Base-by-base conservation (phyloP, 495 filamentous ascomycete genomes). In the Aspergillus nidulans region DNA sequence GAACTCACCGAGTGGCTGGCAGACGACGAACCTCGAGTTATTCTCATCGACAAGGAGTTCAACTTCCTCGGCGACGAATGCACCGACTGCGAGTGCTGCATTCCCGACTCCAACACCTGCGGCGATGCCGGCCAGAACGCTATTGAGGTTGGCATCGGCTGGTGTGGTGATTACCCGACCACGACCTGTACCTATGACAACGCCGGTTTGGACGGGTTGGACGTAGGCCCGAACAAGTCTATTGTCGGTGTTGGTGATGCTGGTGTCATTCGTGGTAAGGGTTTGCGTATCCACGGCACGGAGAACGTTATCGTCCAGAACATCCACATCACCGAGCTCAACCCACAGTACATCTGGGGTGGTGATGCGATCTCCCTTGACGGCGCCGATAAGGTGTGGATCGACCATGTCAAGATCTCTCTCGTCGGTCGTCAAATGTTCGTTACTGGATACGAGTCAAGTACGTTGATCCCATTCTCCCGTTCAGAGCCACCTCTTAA, bases 11-110 rank as follows among this genome's bases (percentile, higher is more conserved):
- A 50, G 41, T 72, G 60, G 59, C 52, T 72, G 24, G 63, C 67
- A 6, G 75, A 78, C 49, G 66, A 62, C 58, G 63, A 64, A 13
- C 59, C 79, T 15, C 74, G 77, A 36, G 73, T 76, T 6, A 79
- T 81, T 43, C 65, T 81, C 26, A 66, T 80, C 40, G 63, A 72
- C 45, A 76, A 73, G 53, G 69, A 66, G 45, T 80, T 75, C 61
- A 72, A 79, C 59, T 79, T 73, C 47, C 63, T 71, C 18, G 70
- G 68, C 5, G 74, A 71, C 43, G 70, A 65, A 9, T 68, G 66
- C 39, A 69, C 65, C 39, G 67, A 69, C 41, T 76, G 64, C 60
- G 53, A 65, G 43, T 69, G 68, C 56, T 70, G 66, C 51, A 59
- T 59, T 23, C 68, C 63, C 10, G 51, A 51, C 0, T 63, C 62